Conservation (phyloP, 129 eudicot genomes). For the Saposhnikovia divaricata region DNA sequence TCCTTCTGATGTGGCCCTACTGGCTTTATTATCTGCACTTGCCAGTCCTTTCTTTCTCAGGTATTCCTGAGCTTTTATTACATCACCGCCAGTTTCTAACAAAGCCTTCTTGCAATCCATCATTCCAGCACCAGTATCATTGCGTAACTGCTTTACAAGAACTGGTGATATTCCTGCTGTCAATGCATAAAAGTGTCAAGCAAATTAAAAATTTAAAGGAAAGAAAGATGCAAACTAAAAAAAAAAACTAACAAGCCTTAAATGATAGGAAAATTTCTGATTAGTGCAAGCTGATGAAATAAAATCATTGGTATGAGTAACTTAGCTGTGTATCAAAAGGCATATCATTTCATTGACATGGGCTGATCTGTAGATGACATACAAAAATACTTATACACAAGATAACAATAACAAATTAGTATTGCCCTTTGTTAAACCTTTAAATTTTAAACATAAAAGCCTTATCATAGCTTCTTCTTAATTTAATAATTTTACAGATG, state of each 20-base stretch:
- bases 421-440: neutral
- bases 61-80: slow-evolving; percentile 75
- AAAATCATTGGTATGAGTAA: neutral
- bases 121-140: slow-evolving; percentile 98
- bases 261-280: neutral
- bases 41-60: slow-evolving; percentile 89
- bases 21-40: slow-evolving; percentile 89
- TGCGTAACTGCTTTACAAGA: slow-evolving; percentile 82
- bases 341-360: neutral
- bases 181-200: neutral
- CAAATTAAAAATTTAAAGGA: neutral
- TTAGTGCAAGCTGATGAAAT: neutral
- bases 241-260: neutral
- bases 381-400: neutral
- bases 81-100: slow-evolving; percentile 66
- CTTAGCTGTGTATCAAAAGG: neutral
- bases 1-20: slow-evolving; percentile 91
- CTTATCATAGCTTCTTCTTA: neutral
- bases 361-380: neutral
- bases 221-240: neutral
- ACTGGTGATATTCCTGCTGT: slow-evolving; percentile 67
- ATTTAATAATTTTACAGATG: neutral
- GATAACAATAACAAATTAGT: neutral
- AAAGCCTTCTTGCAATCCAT: slow-evolving; percentile 97
- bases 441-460: neutral